Evolutionary conservation across 495 filamentous ascomycete genomes (phyloP), one percentile per base, ranked within the genome.

Genomic region (Hypoxylon lenormandii): DNA sequence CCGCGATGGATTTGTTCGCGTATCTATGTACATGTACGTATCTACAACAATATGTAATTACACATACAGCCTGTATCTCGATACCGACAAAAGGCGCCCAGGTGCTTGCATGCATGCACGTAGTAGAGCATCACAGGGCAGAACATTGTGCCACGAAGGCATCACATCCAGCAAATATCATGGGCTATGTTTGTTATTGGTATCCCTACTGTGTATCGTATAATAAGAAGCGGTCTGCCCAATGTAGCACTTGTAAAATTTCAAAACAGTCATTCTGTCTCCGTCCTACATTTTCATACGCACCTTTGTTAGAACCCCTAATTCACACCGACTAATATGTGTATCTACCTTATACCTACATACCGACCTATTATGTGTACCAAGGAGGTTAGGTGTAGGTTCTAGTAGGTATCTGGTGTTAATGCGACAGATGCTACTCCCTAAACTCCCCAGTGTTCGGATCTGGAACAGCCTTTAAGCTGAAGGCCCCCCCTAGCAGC

Each of bases 151-250:
- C 6, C 16, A 45, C 42, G 11, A 45, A 19, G 42, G 8, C 40
- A 43, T 21, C 42, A 19, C 42, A 7, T 2, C 5, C 5, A 16
- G 6, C 36, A 10, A 42, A 42, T n/a, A 16, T 42, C 38, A 16
- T 15, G 12, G 12, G 38, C 38, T 3, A 15, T 16, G 38, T 47
- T 47, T 23, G 19, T 22, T 22, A 47, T 47, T 23, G 40, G n/a
- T 26, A 23, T 7, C 2, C 4, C 45, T 23, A n/a, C 15, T 15
- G 8, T 46, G 19, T 19, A 7, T 38, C 43, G 50, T 60, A 42
- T 61, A 43, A 51, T 55, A 49, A 50, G 43, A 56, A 45, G 50
- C 52, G 58, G 58, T 51, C 50, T 62, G 19, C 2, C 21, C 22
- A 11, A 38, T n/a, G 65, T 62, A 57, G 21, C 21, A 61, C 64